phyloP scores from a whole-genome alignment of 192 early-diverging fungal genomes.

The Funneliformis mosseae region DNA sequence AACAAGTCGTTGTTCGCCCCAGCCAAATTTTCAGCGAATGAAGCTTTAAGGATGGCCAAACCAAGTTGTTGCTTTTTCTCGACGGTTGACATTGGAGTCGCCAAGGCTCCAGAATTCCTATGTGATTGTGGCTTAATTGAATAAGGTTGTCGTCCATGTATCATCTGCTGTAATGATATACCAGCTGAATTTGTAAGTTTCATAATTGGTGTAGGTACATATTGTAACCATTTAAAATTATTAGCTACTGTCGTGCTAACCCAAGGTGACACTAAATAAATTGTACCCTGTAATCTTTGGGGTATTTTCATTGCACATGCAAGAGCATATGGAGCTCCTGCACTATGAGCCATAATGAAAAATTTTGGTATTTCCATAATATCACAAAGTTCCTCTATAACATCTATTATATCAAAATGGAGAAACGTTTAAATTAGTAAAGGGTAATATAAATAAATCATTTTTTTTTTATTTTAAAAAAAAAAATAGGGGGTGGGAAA shows the following conservation, averaged over 20 bases:
- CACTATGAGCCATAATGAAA: constrained; percentile 47
- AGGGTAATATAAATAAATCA: not conserved
- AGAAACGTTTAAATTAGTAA: not conserved
- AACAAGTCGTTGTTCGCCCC: constrained; percentile 49
- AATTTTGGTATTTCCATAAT: constrained; percentile 49
- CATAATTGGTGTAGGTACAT: constrained; percentile 43
- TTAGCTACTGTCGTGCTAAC: constrained; percentile 45
- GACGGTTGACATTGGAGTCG: constrained; percentile 38
- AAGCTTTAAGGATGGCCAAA: constrained; percentile 45
- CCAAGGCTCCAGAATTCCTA: constrained; percentile 40
- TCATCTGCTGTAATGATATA: constrained; percentile 29
- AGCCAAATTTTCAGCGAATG: constrained; percentile 42
- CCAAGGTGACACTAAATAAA: constrained; percentile 49
- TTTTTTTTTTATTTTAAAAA: not conserved
- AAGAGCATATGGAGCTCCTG: constrained; percentile 48
- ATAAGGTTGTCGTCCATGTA: constrained; percentile 31
- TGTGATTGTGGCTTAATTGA: constrained; percentile 42
- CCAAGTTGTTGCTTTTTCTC: constrained; percentile 43
- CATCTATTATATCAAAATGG: constrained; percentile 42
- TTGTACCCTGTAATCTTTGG: constrained; percentile 42
- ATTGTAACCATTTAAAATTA: constrained; percentile 48
- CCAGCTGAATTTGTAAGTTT: constrained; percentile 42
- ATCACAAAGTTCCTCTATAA: constrained; percentile 47
- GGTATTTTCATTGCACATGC: constrained; percentile 45
- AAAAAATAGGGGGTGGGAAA: too few species aligned